Conservation (phyloP, 768 basidiomycete genomes). For the Podaxis sp. region DNA sequence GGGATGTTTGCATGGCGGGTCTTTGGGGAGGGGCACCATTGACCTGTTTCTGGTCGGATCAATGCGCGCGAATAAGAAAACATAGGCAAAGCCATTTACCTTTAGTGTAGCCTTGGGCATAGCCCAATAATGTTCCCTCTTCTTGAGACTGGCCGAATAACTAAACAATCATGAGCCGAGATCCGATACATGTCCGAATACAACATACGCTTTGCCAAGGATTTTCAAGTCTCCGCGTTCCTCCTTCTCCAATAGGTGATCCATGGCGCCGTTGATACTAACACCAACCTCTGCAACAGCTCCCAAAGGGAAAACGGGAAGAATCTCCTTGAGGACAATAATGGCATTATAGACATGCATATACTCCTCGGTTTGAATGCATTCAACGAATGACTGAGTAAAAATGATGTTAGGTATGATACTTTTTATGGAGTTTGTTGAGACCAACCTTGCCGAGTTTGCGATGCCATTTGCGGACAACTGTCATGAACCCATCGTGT, state of each 20-base stretch:
- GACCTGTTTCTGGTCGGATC: slow-evolving; percentile 15
- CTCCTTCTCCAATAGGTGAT: slow-evolving; percentile 67
- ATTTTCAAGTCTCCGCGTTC: slow-evolving; percentile 83
- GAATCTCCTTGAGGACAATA: slow-evolving; percentile 85
- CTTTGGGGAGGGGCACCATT: slow-evolving; percentile 26
- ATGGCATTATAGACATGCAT: slow-evolving; percentile 99
- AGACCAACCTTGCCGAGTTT: slow-evolving; percentile 60
- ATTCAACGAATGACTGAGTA: slow-evolving; percentile 68
- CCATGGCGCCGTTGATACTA: slow-evolving; percentile 55
- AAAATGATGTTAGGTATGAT: neutral
- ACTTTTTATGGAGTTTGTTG: neutral
- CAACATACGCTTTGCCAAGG: slow-evolving; percentile 67
- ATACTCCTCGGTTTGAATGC: slow-evolving; percentile 85
- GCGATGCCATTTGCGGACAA: slow-evolving; percentile 82
- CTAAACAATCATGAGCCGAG: slow-evolving; percentile 26
- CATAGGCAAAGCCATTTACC: slow-evolving; percentile 16
- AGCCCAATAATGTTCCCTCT: slow-evolving; percentile 58
- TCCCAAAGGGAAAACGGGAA: slow-evolving; percentile 82
- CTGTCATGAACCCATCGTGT: slow-evolving; percentile 66
- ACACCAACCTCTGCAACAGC: slow-evolving; percentile 51
- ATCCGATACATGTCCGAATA: slow-evolving; percentile 1
- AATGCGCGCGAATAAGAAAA: neutral
- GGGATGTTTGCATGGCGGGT: slow-evolving; percentile 24
- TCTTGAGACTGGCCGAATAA: slow-evolving; percentile 73
- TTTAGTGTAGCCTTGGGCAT: slow-evolving; percentile 25